Base-by-base conservation (phyloP, 2,329 filamentous ascomycete genomes). In the Aspergillus vadensis region DNA sequence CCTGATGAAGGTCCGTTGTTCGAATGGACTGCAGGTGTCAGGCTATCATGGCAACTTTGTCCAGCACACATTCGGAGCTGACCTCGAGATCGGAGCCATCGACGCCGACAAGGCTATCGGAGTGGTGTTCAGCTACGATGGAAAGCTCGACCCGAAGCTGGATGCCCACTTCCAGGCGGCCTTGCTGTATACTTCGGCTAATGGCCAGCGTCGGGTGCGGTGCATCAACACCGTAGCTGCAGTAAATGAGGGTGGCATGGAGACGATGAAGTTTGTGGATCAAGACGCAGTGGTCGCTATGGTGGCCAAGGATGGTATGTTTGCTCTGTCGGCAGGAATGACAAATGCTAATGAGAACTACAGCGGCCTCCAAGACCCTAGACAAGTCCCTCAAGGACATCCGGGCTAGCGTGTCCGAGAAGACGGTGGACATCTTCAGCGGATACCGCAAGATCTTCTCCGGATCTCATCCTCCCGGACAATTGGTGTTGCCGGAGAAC, bases 141-240 rank as follows among this genome's bases (percentile, higher is more conserved):
- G 95, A 62, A 98, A 98, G 78, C 86, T 99, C n/a, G 95, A 99
- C 76, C 83, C 92, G 4, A 97, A 97, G 77, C 84, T 98, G 21
- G 95, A 99, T 76, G 94, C 94, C 7, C 95, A 99, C 78, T 99
- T 99, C 84, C 95, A 99, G 75, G 92, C 91, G 21, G 95, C 95
- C 2, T 81, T 99, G 2, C 85, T 99, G 2, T 99, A 99, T 79
- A 99, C 95, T 0, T 96, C 94, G 4, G 91, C 92, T 4, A 88
- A 85, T 54, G 95, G 95, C 4, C 88, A 99, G 77, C 88, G 95
- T 52, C 86, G 95, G 57, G 95, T 99, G 52, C 85, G 95, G 61
- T 99, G 95, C 78, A 91, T 88, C 72, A 99, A 99, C 74, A 84
- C 96, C 25, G 94, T 99, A 59, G 94, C 95, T 2, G 94, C 91